Evolutionary conservation across 768 basidiomycete genomes (phyloP).

Genomic region (Russula sp.): DNA sequence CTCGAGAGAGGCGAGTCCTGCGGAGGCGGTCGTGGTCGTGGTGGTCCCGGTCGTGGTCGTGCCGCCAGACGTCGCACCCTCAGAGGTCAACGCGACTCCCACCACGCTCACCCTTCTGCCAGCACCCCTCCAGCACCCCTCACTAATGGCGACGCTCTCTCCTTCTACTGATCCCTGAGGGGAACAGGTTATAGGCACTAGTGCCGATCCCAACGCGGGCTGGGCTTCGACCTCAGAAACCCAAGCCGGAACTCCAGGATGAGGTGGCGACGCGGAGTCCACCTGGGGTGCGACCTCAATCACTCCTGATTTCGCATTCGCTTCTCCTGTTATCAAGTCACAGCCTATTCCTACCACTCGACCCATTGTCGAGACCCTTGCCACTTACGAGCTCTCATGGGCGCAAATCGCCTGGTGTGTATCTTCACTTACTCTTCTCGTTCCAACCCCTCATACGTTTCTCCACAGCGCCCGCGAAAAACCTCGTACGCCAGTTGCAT

Average conservation of each 20-base stretch:
- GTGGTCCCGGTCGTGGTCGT: constrained; percentile 38
- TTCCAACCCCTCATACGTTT: constrained; percentile 11
- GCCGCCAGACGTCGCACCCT: too few relatives aligned
- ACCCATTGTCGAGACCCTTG: constrained; percentile 48
- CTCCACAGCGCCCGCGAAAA: constrained; percentile 58
- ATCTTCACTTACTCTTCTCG: neutral
- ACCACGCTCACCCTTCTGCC: too few relatives aligned
- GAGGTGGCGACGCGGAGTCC: constrained; percentile 28
- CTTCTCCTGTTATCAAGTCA: constrained; percentile 33
- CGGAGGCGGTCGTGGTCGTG: constrained; percentile 58
- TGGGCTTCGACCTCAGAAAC: constrained; percentile 28
- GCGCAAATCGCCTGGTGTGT: constrained; percentile 75
- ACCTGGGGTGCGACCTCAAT: constrained; percentile 30
- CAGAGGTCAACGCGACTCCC: too few relatives aligned
- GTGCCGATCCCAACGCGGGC: constrained; percentile 13
- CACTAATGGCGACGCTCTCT: constrained; percentile 1
- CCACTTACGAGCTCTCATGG: constrained; percentile 78
- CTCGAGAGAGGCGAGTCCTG: constrained; percentile 49
- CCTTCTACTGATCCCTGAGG: constrained; percentile 29
- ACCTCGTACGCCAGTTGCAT: constrained; percentile 40
- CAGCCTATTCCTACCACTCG: constrained; percentile 25
- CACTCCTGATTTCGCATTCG: constrained; percentile 27
- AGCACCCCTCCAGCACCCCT: too few relatives aligned
- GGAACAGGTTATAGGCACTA: constrained; percentile 28
- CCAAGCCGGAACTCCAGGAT: constrained; percentile 28